These are phyloP conservation scores for Zoysia japonica DNA, from an alignment of 176 grass and related monocot species.

Conservation along the genomic window DNA sequence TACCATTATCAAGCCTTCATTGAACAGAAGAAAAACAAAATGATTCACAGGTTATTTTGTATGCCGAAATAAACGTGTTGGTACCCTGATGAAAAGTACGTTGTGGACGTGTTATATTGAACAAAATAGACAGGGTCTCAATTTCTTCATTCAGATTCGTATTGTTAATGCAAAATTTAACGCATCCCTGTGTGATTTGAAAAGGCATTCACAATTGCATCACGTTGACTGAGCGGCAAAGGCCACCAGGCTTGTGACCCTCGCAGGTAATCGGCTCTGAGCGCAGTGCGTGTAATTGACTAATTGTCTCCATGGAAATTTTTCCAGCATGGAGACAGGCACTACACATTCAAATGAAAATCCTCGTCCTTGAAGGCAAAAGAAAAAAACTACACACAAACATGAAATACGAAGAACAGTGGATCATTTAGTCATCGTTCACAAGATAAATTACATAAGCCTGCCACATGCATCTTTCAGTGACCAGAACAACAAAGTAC, in stretches of 20 bases:
- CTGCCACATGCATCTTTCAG: background rate
- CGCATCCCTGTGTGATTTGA: no score
- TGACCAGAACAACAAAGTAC: background rate
- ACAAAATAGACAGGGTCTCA: background rate
- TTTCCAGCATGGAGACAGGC: no score
- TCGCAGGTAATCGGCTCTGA: no score
- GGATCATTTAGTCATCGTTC: background rate
- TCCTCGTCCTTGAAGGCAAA: no score
- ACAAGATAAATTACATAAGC: background rate
- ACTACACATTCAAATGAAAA: no score
- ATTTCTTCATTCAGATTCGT: background rate
- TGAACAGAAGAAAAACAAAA: background rate
- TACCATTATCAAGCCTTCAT: background rate
- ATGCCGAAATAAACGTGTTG: constrained; percentile 17
- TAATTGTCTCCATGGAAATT: no score
- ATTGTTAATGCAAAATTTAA: background rate
- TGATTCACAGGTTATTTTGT: constrained; percentile 23
- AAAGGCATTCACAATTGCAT: background rate
- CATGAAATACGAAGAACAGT: background rate
- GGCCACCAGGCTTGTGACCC: background rate
- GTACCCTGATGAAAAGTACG: background rate
- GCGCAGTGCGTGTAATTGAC: no score
- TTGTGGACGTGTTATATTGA: background rate
- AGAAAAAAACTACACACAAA: background rate
- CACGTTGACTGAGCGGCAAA: background rate